These are phyloP conservation scores for Amanita pallidorosea DNA, from an alignment of 768 basidiomycete species.

Conservation along the genomic window DNA sequence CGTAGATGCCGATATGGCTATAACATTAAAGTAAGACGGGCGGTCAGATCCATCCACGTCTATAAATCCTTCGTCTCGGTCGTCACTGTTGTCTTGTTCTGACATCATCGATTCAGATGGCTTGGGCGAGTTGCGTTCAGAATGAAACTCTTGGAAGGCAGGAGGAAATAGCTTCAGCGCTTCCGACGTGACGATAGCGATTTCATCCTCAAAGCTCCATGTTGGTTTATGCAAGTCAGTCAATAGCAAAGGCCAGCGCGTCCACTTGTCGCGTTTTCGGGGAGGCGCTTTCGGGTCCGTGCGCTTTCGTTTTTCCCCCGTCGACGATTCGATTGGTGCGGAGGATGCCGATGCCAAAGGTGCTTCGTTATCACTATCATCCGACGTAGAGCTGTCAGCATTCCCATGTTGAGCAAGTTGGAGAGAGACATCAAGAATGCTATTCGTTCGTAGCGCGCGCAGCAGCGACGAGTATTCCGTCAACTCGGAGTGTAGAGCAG, in stretches of 20 bases:
- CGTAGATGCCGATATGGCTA: constrained; percentile 32
- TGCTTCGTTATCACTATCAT: constrained; percentile 14
- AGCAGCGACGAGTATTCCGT: constrained; percentile 58
- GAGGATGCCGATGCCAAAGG: not conserved
- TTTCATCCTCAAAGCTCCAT: constrained; percentile 64
- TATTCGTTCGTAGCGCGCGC: constrained; percentile 48
- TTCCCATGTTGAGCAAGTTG: constrained; percentile 23
- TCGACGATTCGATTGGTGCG: not conserved
- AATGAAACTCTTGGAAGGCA: not conserved
- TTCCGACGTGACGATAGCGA: constrained; percentile 34
- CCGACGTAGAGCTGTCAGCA: constrained; percentile 10
- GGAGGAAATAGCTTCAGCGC: constrained; percentile 17
- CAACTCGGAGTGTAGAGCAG: constrained; percentile 50
- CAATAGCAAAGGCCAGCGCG: constrained; percentile 62
- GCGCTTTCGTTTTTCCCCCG: constrained; percentile 11
- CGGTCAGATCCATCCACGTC: constrained; percentile 19
- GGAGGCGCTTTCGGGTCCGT: constrained; percentile 10
- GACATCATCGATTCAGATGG: not conserved
- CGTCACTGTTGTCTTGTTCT: constrained; percentile 10
- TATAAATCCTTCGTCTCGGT: constrained; percentile 13
- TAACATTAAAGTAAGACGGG: constrained; percentile 19
- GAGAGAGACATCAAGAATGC: constrained; percentile 45
- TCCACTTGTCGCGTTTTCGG: constrained; percentile 45
- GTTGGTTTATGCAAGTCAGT: constrained; percentile 56
- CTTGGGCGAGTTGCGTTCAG: not conserved